A percentile compares a stretch with the other conserved stretches of the same genome.
Conservation (phyloP, 1,284 basidiomycete genomes). For the Mixia osmundae region DNA sequence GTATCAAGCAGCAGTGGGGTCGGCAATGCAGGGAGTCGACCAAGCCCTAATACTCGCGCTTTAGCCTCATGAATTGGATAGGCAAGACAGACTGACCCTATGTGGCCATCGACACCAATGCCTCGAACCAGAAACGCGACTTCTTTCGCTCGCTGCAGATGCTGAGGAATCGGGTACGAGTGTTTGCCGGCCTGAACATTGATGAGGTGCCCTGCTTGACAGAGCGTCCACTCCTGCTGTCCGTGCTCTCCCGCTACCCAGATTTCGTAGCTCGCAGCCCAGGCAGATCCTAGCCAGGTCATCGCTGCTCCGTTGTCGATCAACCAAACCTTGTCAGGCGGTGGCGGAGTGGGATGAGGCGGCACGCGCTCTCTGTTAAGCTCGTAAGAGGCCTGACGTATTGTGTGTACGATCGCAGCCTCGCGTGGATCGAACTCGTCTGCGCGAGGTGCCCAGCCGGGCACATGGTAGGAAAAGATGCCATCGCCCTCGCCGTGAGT, state of each 20-base stretch:
- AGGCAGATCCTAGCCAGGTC: conserved; percentile 9
- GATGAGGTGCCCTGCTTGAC: neutral
- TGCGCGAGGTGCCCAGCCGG: conserved; percentile 12
- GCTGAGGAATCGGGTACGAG: neutral
- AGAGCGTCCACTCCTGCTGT: neutral
- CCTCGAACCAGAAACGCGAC: no score
- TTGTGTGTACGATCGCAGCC: conserved; percentile 10
- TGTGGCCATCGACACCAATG: no score
- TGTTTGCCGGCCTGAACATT: neutral
- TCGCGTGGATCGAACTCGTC: conserved; percentile 15
- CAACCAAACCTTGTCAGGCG: conserved; percentile 4
- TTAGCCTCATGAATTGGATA: no score
- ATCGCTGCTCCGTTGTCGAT: neutral
- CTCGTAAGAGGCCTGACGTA: conserved; percentile 12
- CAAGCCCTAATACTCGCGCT: no score
- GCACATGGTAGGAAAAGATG: conserved; percentile 17
- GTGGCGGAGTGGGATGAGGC: conserved; percentile 1
- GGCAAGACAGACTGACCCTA: no score
- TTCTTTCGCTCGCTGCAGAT: no score
- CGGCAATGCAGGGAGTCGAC: no score
- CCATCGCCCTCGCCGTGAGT: conserved; percentile 19
- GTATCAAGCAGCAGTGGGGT: no score
- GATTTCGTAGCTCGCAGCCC: conserved; percentile 11
- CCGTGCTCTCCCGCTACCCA: neutral
- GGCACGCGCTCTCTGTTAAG: conserved; percentile 6